Conservation (phyloP, 2,329 filamentous ascomycete species). For the Curvularia verruculosa region DNA sequence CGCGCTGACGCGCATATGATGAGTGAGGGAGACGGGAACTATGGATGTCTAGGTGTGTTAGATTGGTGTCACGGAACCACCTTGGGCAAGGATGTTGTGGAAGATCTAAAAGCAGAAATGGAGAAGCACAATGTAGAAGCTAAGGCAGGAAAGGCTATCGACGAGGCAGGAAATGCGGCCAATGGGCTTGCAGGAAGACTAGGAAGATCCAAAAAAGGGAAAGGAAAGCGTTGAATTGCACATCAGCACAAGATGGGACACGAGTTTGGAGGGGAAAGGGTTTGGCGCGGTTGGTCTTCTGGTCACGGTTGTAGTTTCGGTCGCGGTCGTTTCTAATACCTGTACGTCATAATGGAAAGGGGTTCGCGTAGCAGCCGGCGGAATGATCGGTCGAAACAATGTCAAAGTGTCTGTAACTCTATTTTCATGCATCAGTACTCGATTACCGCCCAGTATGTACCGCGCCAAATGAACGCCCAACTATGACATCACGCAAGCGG, state of each 20-base stretch:
- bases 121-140: constrained; percentile 61
- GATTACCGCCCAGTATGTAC: constrained; percentile 28
- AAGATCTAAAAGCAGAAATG: constrained; percentile 62
- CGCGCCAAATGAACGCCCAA: constrained; percentile 32
- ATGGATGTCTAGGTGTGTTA: constrained; percentile 65
- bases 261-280: not conserved
- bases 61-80: constrained; percentile 47
- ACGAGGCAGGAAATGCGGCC: constrained; percentile 40
- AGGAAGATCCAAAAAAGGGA: constrained; percentile 37
- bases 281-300: constrained; percentile 7
- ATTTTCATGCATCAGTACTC: constrained; percentile 41
- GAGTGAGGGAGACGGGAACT: constrained; percentile 63
- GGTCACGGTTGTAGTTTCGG: constrained; percentile 4
- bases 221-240: constrained; percentile 28
- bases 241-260: not conserved
- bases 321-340: constrained; percentile 14
- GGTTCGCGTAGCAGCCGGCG: constrained; percentile 13
- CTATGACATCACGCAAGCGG: constrained; percentile 45
- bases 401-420: constrained; percentile 31
- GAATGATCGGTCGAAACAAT: constrained; percentile 24
- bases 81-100: constrained; percentile 62
- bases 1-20: constrained; percentile 66
- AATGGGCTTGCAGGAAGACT: constrained; percentile 39
- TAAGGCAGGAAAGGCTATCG: constrained; percentile 46
- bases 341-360: constrained; percentile 9